These are phyloP conservation scores for Trametes punicea DNA, from an alignment of 768 basidiomycete genomes.

Conservation along the genomic window DNA sequence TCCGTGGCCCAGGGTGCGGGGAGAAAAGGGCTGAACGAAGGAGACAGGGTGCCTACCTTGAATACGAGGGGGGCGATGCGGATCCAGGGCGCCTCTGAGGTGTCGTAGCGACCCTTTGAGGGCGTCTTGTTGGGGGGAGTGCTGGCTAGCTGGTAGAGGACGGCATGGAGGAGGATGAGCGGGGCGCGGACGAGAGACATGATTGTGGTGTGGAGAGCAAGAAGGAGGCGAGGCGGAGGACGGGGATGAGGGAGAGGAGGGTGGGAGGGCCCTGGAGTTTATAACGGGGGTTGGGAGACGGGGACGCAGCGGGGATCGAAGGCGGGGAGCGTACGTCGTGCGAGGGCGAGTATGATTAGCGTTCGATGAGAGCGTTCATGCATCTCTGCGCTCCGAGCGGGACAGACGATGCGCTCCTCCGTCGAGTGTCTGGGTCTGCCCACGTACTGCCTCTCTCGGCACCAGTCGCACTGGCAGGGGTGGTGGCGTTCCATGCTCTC, in stretches of 20 bases:
- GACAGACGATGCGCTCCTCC: no score
- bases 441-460: no score
- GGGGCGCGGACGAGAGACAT: constrained; percentile 50
- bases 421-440: no score
- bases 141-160: constrained; percentile 49
- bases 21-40: no score
- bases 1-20: no score
- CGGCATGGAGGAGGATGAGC: constrained; percentile 48
- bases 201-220: neutral
- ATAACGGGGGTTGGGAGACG: neutral
- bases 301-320: neutral
- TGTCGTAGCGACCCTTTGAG: constrained; percentile 49
- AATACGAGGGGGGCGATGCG: constrained; percentile 56
- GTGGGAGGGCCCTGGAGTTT: neutral
- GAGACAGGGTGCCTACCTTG: constrained; percentile 41
- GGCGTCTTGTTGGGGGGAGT: constrained; percentile 57
- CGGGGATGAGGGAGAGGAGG: neutral
- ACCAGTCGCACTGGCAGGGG: no score
- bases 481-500: no score
- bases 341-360: no score
- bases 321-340: neutral
- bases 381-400: no score
- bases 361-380: no score
- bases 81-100: constrained; percentile 47
- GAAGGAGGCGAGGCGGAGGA: neutral